Conservation (phyloP, 164 flowering plant genomes). For the Malania oleifera region DNA sequence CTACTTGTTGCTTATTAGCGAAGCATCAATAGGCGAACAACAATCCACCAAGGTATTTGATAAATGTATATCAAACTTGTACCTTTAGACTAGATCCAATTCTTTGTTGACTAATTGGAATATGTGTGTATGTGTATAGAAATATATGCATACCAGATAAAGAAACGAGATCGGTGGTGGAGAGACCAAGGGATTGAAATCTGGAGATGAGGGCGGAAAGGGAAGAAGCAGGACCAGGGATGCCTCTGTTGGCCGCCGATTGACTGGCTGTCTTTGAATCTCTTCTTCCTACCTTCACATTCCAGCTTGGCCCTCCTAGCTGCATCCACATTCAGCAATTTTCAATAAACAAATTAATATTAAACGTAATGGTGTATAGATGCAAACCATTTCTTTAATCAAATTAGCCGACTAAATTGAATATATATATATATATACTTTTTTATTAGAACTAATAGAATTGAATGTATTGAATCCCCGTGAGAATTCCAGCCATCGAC, state of each 20-base stretch:
- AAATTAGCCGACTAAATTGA: neutral
- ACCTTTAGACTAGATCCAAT: no score
- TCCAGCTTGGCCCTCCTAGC: conserved; percentile 48
- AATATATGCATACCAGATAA: conserved; percentile 27
- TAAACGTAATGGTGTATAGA: no score
- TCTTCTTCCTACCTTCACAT: conserved; percentile 45
- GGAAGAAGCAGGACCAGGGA: conserved; percentile 38
- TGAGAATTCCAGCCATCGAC: no score
- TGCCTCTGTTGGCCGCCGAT: conserved; percentile 32
- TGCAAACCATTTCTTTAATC: no score
- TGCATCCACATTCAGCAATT: no score
- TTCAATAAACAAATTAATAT: neutral
- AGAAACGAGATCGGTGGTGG: conserved; percentile 44
- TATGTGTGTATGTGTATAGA: neutral
- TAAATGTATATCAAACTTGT: neutral
- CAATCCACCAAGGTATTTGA: neutral
- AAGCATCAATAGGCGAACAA: no score
- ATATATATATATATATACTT: neutral
- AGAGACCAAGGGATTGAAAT: conserved; percentile 36
- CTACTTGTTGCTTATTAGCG: no score
- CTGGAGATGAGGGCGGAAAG: conserved; percentile 28
- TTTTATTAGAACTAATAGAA: no score
- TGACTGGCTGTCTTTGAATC: conserved; percentile 43
- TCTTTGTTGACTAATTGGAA: no score
- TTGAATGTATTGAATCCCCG: no score